Evolutionary conservation across 1,284 basidiomycete species (phyloP), one percentile per base, ranked within the genome.

Genomic region (Malassezia furfur): DNA sequence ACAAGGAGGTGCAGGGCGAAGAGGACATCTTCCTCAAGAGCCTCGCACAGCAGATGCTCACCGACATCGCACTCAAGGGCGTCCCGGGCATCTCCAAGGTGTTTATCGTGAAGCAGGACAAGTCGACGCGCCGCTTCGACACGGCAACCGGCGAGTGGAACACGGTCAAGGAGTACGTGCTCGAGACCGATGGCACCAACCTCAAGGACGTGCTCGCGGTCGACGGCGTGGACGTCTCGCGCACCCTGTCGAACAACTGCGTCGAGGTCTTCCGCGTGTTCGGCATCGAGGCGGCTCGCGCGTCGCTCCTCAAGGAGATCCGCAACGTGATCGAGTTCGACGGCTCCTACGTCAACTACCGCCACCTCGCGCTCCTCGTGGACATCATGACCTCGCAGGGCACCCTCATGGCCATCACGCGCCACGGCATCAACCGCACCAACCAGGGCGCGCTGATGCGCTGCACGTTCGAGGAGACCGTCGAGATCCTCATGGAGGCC

Each of bases 321-420:
- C 67, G 70, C 22, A 63, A 61, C 32, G 93, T 96, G 73, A 94
- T 99, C 77, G 91, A 96, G 78, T 96, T 96, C 78, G 94, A 96
- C 75, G 94, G 93, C 81, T 96, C 93, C 17, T 96, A 96, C 73
- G 93, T 99, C 79, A 98, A 99, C 78, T 98, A 96, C 78, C 85
- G 94, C 52, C 94, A 99, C 76, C 80, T 98, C 53, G 88, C 91
- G 1, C 79, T 99, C 17, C 83, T 99, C 22, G 93, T 90, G 76
- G 94, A 99, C 76, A 81, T 99, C 49, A 99, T 99, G 94, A 98
- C 93, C 12, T 90, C 93, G 69, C 87, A 90, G 55, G 94, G 94
- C 37, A 78, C 83, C 9, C 81, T 98, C 60, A 98, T 98, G 93
- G 90, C 93, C 11, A 98, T 99, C 77, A 98, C 94, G 46, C 90